Evolutionary conservation across 805 yeast genomes (phyloP).

Genomic region (Starmera caribaea): DNA sequence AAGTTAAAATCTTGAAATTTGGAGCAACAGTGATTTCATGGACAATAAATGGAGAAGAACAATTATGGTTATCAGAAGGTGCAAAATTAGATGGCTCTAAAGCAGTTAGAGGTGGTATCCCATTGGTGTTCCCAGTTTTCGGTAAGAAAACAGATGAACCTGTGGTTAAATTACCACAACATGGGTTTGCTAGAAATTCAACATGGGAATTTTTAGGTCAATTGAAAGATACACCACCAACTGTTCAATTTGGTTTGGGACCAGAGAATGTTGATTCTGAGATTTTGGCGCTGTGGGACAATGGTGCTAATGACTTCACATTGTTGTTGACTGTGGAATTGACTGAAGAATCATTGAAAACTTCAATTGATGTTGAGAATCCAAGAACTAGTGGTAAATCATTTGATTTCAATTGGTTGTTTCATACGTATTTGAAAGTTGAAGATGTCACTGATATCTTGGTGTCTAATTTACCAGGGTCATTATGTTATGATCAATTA

Average conservation of each 20-base stretch:
- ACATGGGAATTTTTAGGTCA: conserved; percentile 94
- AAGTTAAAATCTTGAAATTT: conserved; percentile 62
- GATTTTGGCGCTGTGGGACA: conserved; percentile 47
- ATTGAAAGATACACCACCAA: conserved; percentile 55
- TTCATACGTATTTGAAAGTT: conserved; percentile 80
- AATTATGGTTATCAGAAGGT: conserved; percentile 69
- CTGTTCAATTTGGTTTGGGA: conserved; percentile 84
- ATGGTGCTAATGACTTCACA: conserved; percentile 51
- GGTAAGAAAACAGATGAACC: conserved; percentile 62
- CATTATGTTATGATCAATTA: conserved; percentile 68
- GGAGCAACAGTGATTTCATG: conserved; percentile 91
- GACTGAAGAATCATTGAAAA: conserved; percentile 46
- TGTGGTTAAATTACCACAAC: conserved; percentile 75
- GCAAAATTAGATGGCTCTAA: conserved; percentile 86
- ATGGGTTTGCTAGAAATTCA: conserved; percentile 89
- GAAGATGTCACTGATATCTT: conserved; percentile 70
- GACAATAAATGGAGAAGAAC: conserved; percentile 64
- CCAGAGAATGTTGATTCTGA: conserved; percentile 73
- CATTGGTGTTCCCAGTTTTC: conserved; percentile 89
- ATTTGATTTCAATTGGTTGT: conserved; percentile 87
- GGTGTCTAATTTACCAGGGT: conserved; percentile 72
- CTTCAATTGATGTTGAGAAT: conserved; percentile 70
- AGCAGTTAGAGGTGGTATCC: conserved; percentile 97
- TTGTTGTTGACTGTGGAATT: conserved; percentile 62
- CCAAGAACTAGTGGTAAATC: conserved; percentile 35